phyloP scores from a whole-genome alignment of 208 protist genomes.

The Acanthamoeba royreba region DNA sequence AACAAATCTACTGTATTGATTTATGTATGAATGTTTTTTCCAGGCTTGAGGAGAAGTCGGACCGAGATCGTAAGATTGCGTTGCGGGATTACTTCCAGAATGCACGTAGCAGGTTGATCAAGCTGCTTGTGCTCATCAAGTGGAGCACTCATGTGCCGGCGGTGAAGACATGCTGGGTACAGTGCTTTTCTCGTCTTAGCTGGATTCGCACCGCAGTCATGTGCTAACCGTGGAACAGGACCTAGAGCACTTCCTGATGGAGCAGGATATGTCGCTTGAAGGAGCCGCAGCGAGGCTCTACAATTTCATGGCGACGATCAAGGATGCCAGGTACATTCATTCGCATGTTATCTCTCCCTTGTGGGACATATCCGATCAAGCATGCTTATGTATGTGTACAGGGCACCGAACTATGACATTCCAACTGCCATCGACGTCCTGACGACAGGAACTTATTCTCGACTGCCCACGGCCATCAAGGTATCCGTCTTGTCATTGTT shows the following conservation, averaged over 20 bases:
- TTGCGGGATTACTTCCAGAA: constrained; percentile 49
- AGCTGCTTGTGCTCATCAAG: constrained; percentile 55
- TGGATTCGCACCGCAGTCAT: not conserved
- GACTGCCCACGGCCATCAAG: constrained; percentile 56
- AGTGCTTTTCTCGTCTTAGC: not conserved
- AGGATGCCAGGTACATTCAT: constrained; percentile 27
- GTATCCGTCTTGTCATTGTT: not conserved
- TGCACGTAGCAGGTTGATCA: constrained; percentile 46
- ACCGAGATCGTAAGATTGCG: constrained; percentile 51
- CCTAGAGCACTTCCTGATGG: constrained; percentile 39
- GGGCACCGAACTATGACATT: constrained; percentile 61
- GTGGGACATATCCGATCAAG: not conserved
- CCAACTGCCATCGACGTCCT: constrained; percentile 61
- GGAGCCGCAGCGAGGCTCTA: constrained; percentile 48
- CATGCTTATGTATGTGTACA: not conserved
- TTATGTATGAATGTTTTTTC: not conserved
- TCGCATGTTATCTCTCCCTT: not conserved
- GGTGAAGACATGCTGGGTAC: constrained; percentile 52
- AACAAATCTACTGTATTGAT: not conserved
- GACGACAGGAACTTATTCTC: constrained; percentile 45
- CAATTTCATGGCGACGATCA: not conserved
- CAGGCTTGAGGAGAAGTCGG: constrained; percentile 30
- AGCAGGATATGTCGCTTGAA: constrained; percentile 54
- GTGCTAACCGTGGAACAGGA: constrained; percentile 38
- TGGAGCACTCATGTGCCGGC: constrained; percentile 56